Conservation (phyloP, 2,329 filamentous ascomycete species). For the Arthroderma sp. region DNA sequence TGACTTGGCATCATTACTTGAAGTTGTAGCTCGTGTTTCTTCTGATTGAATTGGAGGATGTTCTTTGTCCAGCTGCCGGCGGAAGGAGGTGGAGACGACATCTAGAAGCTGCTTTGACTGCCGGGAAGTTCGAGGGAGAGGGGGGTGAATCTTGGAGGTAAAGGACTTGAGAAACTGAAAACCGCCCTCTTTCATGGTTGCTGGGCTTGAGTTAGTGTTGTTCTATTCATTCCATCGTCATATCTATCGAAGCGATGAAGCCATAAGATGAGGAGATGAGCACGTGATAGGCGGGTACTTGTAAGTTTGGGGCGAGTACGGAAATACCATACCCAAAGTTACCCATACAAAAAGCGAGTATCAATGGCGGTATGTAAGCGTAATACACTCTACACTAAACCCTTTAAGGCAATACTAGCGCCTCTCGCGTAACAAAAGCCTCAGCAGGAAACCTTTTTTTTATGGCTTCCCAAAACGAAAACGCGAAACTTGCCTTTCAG, state of each 20-base stretch:
- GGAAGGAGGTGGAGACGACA: constrained; percentile 50
- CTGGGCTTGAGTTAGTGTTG: too few relatives aligned
- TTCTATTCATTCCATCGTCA: not conserved
- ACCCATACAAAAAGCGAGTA: too few relatives aligned
- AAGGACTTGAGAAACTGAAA: constrained; percentile 17
- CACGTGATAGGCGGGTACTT: too few relatives aligned
- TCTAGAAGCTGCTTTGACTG: constrained; percentile 48
- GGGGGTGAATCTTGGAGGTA: constrained; percentile 40
- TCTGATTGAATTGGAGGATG: constrained; percentile 31
- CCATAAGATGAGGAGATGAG: not conserved
- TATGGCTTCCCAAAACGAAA: constrained; percentile 3
- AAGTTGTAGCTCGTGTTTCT: constrained; percentile 10
- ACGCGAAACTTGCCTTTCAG: constrained; percentile 11
- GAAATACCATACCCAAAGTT: too few relatives aligned
- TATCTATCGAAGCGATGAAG: not conserved
- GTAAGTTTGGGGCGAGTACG: too few relatives aligned
- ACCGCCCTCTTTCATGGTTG: not conserved
- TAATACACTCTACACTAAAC: too few relatives aligned
- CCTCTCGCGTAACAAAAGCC: not conserved
- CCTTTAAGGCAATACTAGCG: not conserved
- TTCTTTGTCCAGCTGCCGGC: constrained; percentile 47
- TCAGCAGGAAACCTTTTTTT: not conserved
- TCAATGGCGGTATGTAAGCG: too few relatives aligned
- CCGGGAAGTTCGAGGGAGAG: constrained; percentile 39
- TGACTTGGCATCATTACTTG: constrained; percentile 10